Evolutionary conservation across 805 yeast genomes (phyloP).

Genomic region (Candida loeiensis): DNA sequence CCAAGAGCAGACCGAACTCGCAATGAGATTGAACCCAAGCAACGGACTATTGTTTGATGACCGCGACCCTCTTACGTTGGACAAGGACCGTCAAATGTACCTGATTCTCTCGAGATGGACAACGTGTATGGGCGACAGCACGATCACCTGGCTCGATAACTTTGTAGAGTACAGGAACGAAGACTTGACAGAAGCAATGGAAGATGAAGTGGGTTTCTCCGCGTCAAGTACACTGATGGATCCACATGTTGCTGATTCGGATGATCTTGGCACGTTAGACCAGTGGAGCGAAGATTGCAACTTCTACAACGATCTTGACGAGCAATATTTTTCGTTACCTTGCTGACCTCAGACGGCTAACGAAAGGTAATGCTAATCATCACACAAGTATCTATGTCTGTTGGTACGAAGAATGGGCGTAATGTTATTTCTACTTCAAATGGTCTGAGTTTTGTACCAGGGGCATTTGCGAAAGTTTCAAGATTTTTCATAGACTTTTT

Average conservation of each 20-base stretch:
- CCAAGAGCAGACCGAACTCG: neutral
- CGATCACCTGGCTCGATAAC: constrained; percentile 3
- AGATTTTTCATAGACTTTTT: too few relatives aligned
- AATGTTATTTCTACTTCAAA: too few relatives aligned
- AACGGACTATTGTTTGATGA: constrained; percentile 9
- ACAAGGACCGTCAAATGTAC: constrained; percentile 3
- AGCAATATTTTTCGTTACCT: constrained; percentile 2
- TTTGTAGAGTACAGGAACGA: constrained; percentile 2
- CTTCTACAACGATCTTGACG: constrained; percentile 10
- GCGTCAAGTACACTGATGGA: too few relatives aligned
- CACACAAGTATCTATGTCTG: too few relatives aligned
- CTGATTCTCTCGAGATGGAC: neutral
- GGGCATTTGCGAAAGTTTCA: too few relatives aligned
- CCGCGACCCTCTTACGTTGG: constrained; percentile 7
- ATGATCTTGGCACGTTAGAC: neutral
- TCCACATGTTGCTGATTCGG: too few relatives aligned
- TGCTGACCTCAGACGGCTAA: neutral
- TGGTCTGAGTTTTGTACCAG: too few relatives aligned
- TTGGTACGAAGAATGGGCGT: too few relatives aligned
- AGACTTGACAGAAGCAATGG: constrained; percentile 2
- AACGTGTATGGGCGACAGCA: constrained; percentile 2
- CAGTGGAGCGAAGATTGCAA: constrained; percentile 4
- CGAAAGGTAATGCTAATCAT: neutral
- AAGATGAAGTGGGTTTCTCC: too few relatives aligned
- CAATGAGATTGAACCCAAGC: constrained; percentile 2